Base-by-base conservation (phyloP, 768 basidiomycete genomes). In the Strobilomyces echinocephalus region DNA sequence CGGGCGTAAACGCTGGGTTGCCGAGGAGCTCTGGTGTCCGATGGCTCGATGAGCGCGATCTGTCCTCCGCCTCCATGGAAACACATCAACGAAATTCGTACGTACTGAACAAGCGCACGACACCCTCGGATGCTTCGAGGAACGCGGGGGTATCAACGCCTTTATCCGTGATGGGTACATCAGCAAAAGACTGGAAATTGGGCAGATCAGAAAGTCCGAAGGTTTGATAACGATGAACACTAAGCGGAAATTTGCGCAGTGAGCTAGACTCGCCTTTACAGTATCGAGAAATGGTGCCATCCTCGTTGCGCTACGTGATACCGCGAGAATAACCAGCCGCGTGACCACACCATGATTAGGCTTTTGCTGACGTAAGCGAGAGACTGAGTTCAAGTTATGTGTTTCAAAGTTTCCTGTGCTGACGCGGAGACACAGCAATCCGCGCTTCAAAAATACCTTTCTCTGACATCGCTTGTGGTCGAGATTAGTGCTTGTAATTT, bases 61-160 rank as follows among this genome's bases (percentile, higher is more conserved):
- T 10, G n/a, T 5, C 41, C 30, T 9, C 18, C 24, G 24, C 15
- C 6, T 21, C 18, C 33, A 49, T 50, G 44, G 20, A n/a, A 36
- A 7, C 5, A 4, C 18, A 59, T 52, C 18, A 36, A 53, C 15
- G 18, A 39, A 39, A 52, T 2, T 10, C 12, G 11, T 30, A 68
- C 81, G 53, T 60, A 97, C 95, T 92, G 68, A 99, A 97, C 62
- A 98, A 74, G 53, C 86, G 85, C 55, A 94, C 87, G 43, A 99
- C 79, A 36, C 93, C 95, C 52, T 88, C 79, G 1, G 90, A 77
- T 8, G 95, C 97, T 62, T 95, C 85, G 61, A 95, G 79, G 75
- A 98, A 99, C 45, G 78, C 75, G 42, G 82, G 68, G 15, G 97
- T 98, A 69, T 98, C 86, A 67, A 98, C 82, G 56, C 95, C 95